Evolutionary conservation across 1,284 basidiomycete genomes (phyloP).

Genomic region (Cutaneotrichosporon mucoides): DNA sequence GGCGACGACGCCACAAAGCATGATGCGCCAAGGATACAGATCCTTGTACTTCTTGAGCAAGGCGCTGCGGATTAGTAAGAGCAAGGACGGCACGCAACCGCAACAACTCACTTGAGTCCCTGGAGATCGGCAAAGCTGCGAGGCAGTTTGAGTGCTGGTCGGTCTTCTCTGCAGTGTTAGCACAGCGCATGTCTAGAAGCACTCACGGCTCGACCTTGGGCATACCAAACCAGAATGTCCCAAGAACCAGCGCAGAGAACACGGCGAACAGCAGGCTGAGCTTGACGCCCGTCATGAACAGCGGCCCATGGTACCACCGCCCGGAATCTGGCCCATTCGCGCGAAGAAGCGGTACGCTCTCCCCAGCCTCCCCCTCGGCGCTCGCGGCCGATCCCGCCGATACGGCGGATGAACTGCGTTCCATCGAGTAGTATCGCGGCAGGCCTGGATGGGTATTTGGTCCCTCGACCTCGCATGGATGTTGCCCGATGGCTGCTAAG

Average conservation of each 20-base stretch:
- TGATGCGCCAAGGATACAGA: constrained; percentile 72
- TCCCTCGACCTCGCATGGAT: constrained; percentile 12
- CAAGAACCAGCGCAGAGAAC: constrained; percentile 65
- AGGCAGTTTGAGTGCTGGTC: constrained; percentile 67
- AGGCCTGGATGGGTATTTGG: neutral
- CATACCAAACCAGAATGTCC: constrained; percentile 70
- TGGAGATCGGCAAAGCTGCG: constrained; percentile 78
- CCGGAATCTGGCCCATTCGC: constrained; percentile 2
- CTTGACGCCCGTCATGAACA: constrained; percentile 74
- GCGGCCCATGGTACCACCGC: constrained; percentile 52
- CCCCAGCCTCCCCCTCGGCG: neutral
- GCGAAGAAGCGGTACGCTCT: constrained; percentile 3
- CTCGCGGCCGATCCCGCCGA: neutral
- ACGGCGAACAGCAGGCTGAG: constrained; percentile 71
- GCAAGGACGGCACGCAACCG: too few species aligned
- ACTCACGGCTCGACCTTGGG: constrained; percentile 73
- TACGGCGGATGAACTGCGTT: neutral
- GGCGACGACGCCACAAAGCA: constrained; percentile 76
- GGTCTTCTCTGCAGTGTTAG: constrained; percentile 59
- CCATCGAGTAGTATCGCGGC: neutral
- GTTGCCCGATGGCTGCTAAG: constrained; percentile 3
- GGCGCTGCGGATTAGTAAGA: constrained; percentile 25
- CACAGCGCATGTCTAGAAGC: neutral
- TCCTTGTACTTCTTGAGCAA: constrained; percentile 84
- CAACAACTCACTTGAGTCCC: constrained; percentile 59